These are phyloP conservation scores for Penicillium sp. DNA, from an alignment of 2,329 filamentous ascomycete genomes.

Conservation along the genomic window DNA sequence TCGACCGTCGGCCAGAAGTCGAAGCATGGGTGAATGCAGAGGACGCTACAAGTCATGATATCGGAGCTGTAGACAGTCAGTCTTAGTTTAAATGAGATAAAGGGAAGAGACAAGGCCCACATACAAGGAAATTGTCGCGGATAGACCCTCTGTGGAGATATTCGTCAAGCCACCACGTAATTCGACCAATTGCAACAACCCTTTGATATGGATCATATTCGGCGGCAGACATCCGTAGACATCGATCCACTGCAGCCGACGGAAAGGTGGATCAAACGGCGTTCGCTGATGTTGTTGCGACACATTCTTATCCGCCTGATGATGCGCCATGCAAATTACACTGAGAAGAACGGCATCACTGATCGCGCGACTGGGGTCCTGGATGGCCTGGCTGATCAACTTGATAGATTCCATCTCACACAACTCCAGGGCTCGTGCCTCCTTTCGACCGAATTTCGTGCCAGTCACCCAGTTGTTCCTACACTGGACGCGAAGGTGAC, in stretches of 20 bases:
- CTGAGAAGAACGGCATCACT: constrained; percentile 37
- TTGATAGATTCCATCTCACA: constrained; percentile 36
- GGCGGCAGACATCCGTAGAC: constrained; percentile 35
- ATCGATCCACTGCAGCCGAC: constrained; percentile 37
- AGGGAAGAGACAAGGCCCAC: constrained; percentile 5
- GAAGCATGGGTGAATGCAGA: constrained; percentile 25
- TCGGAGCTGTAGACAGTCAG: constrained; percentile 26
- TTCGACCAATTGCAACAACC: constrained; percentile 35
- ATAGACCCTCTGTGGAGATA: constrained; percentile 37
- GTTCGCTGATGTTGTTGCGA: constrained; percentile 12
- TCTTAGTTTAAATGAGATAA: not conserved
- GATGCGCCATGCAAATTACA: constrained; percentile 37
- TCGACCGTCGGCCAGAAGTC: constrained; percentile 27
- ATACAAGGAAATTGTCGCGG: constrained; percentile 40
- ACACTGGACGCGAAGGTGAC: constrained; percentile 33
- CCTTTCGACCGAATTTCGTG: constrained; percentile 19
- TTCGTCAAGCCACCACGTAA: constrained; percentile 38
- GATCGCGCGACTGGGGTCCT: constrained; percentile 29
- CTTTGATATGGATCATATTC: constrained; percentile 36
- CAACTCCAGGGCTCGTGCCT: constrained; percentile 25
- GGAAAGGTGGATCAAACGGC: constrained; percentile 36
- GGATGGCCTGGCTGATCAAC: constrained; percentile 35
- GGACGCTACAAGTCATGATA: constrained; percentile 26
- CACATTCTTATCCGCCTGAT: constrained; percentile 25
- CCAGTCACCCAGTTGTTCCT: constrained; percentile 25